Percentiles rank a stretch among this genome's conserved stretches.
Conservation (phyloP, 805 yeast genomes). For the Nakazawaea anatomiae region DNA sequence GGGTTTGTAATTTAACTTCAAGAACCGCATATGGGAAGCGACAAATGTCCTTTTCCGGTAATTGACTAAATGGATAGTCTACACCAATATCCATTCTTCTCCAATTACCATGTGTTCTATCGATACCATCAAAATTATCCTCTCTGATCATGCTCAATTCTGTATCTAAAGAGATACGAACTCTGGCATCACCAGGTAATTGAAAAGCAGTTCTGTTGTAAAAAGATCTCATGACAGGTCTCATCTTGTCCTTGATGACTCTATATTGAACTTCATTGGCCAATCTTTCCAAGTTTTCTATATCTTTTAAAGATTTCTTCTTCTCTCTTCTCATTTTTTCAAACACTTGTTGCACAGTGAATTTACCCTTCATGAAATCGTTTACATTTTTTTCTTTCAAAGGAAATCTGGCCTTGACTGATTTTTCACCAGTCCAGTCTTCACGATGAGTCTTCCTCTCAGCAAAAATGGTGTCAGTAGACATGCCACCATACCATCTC, state of each 20-base stretch:
- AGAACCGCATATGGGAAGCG: slow-evolving; percentile 96
- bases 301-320: slow-evolving; percentile 78
- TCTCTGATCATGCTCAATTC: slow-evolving; percentile 97
- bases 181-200: slow-evolving; percentile 98
- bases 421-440: slow-evolving; percentile 84
- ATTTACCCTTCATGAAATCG: slow-evolving; percentile 74
- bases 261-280: slow-evolving; percentile 88
- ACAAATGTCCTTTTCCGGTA: slow-evolving; percentile 79
- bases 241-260: slow-evolving; percentile 70
- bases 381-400: slow-evolving; percentile 89
- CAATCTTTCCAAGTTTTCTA: slow-evolving; percentile 85
- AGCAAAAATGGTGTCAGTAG: slow-evolving; percentile 61
- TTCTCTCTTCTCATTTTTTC: slow-evolving; percentile 92
- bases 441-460: slow-evolving; percentile 98
- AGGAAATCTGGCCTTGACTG: slow-evolving; percentile 96
- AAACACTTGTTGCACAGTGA: slow-evolving; percentile 83
- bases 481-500: slow-evolving; percentile 99
- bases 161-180: slow-evolving; percentile 95
- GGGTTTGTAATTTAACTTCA: slow-evolving; percentile 96
- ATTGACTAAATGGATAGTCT: slow-evolving; percentile 88
- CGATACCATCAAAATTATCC: slow-evolving; percentile 78
- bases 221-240: slow-evolving; percentile 95
- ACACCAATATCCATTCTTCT: slow-evolving; percentile 98
- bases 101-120: slow-evolving; percentile 92
- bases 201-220: slow-evolving; percentile 98